Conservation (phyloP, 208 protist species). For the Novymonas esmeraldas region DNA sequence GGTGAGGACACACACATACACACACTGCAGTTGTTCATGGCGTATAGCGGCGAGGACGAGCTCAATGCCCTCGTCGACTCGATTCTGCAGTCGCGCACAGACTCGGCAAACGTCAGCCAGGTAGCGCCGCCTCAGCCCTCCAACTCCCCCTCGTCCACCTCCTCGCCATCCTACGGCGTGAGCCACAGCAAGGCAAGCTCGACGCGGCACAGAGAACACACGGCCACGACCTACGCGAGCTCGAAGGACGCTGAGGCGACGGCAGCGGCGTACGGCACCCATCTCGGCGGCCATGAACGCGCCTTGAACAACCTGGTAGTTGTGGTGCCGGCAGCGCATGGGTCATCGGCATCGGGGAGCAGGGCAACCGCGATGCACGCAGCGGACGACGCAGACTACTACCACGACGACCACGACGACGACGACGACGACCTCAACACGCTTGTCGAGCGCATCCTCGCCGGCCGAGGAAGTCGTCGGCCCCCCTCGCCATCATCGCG, state of each 20-base stretch:
- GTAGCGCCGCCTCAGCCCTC: not conserved
- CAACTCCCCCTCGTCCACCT: not conserved
- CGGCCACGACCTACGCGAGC: too few relatives aligned
- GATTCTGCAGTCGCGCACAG: constrained; percentile 21
- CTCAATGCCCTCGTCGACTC: constrained; percentile 33
- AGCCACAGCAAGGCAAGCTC: not conserved
- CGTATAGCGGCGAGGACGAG: not conserved
- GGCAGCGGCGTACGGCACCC: not conserved
- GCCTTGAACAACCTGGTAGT: not conserved
- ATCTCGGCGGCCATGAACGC: not conserved
- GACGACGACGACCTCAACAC: constrained; percentile 18
- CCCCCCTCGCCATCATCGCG: not conserved
- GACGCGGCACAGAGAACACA: not conserved
- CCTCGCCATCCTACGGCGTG: not conserved
- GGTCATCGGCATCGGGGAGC: not conserved
- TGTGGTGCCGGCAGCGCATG: not conserved
- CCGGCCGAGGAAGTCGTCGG: not conserved
- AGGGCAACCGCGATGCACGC: not conserved
- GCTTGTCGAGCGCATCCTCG: constrained; percentile 30
- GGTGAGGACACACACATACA: not conserved
- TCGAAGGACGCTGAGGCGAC: not conserved
- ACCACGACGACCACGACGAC: not conserved
- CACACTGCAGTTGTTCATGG: not conserved
- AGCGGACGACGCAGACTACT: not conserved
- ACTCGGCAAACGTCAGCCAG: not conserved